Percentiles rank a stretch among this genome's conserved stretches.
Conservation (phyloP, 1,139 yeast species). For the Suhomyces panamericanus region DNA sequence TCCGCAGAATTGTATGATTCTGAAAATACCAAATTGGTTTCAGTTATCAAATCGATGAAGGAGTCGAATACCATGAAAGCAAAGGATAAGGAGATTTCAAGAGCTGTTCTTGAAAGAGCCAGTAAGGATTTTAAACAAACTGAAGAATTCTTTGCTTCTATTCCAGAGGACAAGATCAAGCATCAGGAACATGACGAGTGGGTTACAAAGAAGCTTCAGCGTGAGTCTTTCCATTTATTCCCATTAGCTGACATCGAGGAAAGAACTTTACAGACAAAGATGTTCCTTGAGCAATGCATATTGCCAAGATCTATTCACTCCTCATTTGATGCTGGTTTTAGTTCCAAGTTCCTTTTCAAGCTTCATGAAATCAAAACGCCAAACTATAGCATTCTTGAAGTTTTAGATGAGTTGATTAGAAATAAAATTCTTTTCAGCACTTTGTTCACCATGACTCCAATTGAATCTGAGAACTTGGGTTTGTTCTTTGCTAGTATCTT, state of each 20-base stretch:
- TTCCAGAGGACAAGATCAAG: constrained; percentile 28
- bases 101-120: constrained; percentile 26
- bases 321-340: constrained; percentile 78
- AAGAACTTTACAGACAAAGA: constrained; percentile 22
- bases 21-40: constrained; percentile 43
- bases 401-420: constrained; percentile 53
- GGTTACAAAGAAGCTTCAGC: constrained; percentile 17
- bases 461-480: constrained; percentile 83
- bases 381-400: constrained; percentile 43
- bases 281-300: constrained; percentile 63
- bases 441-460: constrained; percentile 67
- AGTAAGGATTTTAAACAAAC: constrained; percentile 30
- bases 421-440: constrained; percentile 56
- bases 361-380: constrained; percentile 45
- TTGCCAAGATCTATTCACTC: constrained; percentile 80
- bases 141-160: constrained; percentile 24
- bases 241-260: constrained; percentile 6
- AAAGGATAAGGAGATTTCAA: constrained; percentile 31
- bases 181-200: constrained; percentile 33
- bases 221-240: constrained; percentile 30
- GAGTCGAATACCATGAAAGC: constrained; percentile 32
- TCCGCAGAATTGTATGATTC: constrained; percentile 51
- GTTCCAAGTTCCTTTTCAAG: constrained; percentile 60
- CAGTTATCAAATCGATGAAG: constrained; percentile 32
- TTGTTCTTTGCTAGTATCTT: constrained; percentile 65